These are phyloP conservation scores for Phytophthora foliorum DNA, from an alignment of 352 stramenopile species.

Conservation along the genomic window DNA sequence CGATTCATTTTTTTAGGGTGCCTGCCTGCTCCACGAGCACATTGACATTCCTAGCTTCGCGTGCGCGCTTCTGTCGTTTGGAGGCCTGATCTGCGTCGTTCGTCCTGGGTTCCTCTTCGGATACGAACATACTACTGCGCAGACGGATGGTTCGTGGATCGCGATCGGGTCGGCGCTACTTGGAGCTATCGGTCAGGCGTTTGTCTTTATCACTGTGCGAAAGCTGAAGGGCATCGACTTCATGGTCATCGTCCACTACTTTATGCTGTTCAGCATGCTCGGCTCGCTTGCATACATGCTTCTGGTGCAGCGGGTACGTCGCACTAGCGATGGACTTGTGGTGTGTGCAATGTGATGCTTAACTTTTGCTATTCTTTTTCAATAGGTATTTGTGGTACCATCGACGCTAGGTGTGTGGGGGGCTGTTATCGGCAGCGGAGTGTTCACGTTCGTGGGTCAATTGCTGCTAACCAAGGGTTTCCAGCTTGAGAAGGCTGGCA, in stretches of 20 bases:
- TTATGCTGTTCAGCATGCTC: slow-evolving; percentile 71
- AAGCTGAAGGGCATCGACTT: slow-evolving; percentile 67
- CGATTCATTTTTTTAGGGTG: slow-evolving; percentile 32
- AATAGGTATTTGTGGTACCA: slow-evolving; percentile 58
- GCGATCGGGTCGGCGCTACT: slow-evolving; percentile 61
- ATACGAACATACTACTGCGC: slow-evolving; percentile 50
- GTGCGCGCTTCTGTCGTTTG: slow-evolving; percentile 57
- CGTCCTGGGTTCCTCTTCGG: slow-evolving; percentile 64
- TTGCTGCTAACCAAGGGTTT: slow-evolving; percentile 84
- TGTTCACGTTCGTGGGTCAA: slow-evolving; percentile 78
- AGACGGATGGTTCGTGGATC: slow-evolving; percentile 58
- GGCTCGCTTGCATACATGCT: slow-evolving; percentile 62
- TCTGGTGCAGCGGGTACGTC: slow-evolving; percentile 59
- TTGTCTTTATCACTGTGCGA: slow-evolving; percentile 79
- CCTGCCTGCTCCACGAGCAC: slow-evolving; percentile 51
- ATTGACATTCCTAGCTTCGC: slow-evolving; percentile 54
- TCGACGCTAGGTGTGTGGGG: slow-evolving; percentile 52
- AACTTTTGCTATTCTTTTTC: slow-evolving; percentile 13
- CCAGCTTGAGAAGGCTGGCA: slow-evolving; percentile 85
- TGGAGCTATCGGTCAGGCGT: slow-evolving; percentile 67
- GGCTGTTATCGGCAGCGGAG: slow-evolving; percentile 60
- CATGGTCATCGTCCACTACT: slow-evolving; percentile 83
- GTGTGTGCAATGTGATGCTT: background rate
- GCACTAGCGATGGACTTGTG: background rate
- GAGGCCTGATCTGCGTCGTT: slow-evolving; percentile 63